Conservation (phyloP, 202 grass and related monocot species). For the Carex arenaria region DNA sequence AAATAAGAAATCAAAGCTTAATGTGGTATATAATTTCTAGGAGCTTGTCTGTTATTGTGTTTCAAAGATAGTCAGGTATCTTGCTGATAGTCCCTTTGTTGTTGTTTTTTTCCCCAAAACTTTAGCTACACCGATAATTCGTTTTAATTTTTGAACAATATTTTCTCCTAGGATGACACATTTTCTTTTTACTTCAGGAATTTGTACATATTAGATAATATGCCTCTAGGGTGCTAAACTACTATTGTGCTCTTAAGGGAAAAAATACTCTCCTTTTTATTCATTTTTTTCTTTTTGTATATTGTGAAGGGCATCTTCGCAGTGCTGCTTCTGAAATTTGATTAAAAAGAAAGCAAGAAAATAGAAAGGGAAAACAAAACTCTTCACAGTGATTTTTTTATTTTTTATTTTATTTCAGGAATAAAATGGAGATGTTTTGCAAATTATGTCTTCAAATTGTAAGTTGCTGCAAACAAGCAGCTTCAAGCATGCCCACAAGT, state of each 20-base stretch:
- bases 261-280: background rate
- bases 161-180: background rate
- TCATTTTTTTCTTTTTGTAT: background rate
- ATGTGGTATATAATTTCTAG: background rate
- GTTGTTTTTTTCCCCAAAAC: background rate
- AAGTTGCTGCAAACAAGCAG: background rate
- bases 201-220: background rate
- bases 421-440: background rate
- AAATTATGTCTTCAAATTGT: background rate
- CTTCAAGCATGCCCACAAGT: background rate
- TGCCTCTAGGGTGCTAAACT: background rate
- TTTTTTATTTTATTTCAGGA: background rate
- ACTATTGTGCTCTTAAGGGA: background rate
- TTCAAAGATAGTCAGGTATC: background rate
- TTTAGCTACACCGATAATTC: background rate
- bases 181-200: background rate
- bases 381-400: background rate
- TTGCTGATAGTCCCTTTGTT: background rate
- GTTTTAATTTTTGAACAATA: background rate
- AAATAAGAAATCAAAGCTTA: background rate
- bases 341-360: background rate
- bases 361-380: background rate
- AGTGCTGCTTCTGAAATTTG: background rate
- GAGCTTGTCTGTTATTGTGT: background rate
- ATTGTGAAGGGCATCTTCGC: background rate